Evolutionary conservation across 805 yeast genomes (phyloP).

Genomic region (Candida krabiensis): DNA sequence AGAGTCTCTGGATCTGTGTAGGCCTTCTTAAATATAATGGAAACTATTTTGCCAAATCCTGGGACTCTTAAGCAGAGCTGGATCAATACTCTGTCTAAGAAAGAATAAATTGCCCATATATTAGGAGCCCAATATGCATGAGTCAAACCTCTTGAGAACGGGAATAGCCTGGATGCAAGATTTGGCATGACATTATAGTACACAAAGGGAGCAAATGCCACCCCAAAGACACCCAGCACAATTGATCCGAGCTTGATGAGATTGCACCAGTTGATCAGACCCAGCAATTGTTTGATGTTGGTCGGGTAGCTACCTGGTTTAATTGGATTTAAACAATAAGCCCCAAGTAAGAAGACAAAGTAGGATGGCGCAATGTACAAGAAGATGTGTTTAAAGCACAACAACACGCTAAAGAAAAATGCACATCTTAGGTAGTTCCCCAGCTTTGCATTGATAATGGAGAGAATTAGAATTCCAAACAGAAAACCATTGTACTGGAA

Average conservation of each 20-base stretch:
- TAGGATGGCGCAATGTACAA: conserved; percentile 93
- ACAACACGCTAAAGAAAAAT: conserved; percentile 65
- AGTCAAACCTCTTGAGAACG: conserved; percentile 91
- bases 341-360: conserved; percentile 73
- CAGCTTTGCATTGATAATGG: conserved; percentile 69
- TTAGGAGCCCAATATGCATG: conserved; percentile 99
- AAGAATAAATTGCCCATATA: conserved; percentile 92
- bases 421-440: conserved; percentile 60
- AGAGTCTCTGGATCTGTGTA: conserved; percentile 17
- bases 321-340: conserved; percentile 57
- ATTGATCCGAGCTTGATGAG: conserved; percentile 60
- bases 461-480: conserved; percentile 76
- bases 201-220: conserved; percentile 80
- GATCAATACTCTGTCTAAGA: conserved; percentile 68
- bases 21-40: conserved; percentile 16
- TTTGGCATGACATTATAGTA: conserved; percentile 62
- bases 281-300: conserved; percentile 17
- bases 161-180: conserved; percentile 72
- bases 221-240: conserved; percentile 58
- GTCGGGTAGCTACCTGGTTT: conserved; percentile 25
- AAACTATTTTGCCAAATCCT: conserved; percentile 43
- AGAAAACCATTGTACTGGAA: conserved; percentile 96
- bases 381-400: conserved; percentile 94
- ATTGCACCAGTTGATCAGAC: conserved; percentile 51
- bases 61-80: conserved; percentile 41